phyloP scores from a whole-genome alignment of 192 early-diverging fungal genomes.

The Gonapodya prolifera region DNA sequence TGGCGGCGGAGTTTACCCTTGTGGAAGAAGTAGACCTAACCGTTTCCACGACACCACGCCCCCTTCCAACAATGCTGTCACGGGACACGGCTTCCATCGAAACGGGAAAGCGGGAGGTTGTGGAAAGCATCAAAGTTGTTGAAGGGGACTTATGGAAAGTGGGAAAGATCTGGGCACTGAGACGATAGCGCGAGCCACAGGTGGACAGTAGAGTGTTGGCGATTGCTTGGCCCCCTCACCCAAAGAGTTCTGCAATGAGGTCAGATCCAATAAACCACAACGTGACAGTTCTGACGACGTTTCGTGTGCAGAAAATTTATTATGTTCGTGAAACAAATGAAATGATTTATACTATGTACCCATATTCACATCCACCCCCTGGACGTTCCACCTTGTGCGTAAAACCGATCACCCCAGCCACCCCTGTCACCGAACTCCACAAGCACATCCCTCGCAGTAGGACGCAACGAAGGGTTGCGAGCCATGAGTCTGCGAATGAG shows the following conservation, averaged over 20 bases:
- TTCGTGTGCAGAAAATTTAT: too few species aligned
- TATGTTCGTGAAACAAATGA: too few species aligned
- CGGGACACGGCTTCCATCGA: not conserved
- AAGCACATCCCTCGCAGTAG: slow-evolving; percentile 10
- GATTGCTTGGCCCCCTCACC: too few species aligned
- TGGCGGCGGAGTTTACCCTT: not conserved
- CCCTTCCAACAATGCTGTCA: not conserved
- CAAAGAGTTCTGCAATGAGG: too few species aligned
- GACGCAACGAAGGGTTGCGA: slow-evolving; percentile 37
- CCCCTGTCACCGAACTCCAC: not conserved
- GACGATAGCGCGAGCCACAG: not conserved
- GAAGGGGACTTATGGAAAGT: not conserved
- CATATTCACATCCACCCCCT: too few species aligned
- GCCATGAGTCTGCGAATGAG: slow-evolving; percentile 42
- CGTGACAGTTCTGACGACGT: too few species aligned
- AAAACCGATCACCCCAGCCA: not conserved
- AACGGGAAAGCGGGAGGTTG: not conserved
- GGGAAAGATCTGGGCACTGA: not conserved
- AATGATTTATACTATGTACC: too few species aligned
- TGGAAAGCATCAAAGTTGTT: not conserved
- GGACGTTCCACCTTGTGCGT: too few species aligned
- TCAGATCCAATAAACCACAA: too few species aligned
- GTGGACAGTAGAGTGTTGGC: too few species aligned
- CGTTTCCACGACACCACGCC: not conserved
- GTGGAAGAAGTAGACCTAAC: not conserved